Conservation (phyloP, 108 stramenopile species). For the Skeletonema marinoi region DNA sequence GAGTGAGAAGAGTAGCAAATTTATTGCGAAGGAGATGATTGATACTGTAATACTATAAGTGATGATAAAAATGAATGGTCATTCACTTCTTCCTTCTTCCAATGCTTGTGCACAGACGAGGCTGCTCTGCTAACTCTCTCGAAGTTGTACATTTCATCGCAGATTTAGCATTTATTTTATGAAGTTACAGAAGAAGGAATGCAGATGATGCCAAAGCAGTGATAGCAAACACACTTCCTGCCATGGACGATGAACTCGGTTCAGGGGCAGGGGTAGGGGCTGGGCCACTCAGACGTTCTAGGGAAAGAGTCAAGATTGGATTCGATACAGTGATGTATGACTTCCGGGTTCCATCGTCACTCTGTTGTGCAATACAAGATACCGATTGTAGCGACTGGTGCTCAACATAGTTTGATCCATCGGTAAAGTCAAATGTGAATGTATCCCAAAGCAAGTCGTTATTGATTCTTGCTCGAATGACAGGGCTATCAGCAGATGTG, state of each 20-base stretch:
- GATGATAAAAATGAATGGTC: too few species aligned
- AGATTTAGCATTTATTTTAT: too few species aligned
- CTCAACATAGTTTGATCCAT: not conserved
- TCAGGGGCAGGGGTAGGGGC: not conserved
- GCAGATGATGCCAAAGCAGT: not conserved
- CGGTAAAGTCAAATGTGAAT: not conserved
- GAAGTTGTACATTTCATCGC: too few species aligned
- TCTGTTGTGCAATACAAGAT: not conserved
- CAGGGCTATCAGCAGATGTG: not conserved
- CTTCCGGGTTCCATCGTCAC: not conserved
- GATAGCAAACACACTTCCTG: not conserved
- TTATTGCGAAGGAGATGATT: too few species aligned
- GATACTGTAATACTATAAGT: too few species aligned
- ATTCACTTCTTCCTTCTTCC: too few species aligned
- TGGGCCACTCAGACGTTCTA: slow-evolving; percentile 1
- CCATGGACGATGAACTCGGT: not conserved
- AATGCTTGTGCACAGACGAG: too few species aligned
- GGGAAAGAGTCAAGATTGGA: not conserved
- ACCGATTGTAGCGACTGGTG: not conserved
- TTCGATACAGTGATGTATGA: not conserved
- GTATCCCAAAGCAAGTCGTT: not conserved
- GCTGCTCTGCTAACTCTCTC: too few species aligned
- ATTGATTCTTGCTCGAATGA: not conserved
- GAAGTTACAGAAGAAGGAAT: not conserved
- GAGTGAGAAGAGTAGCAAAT: too few species aligned